phyloP scores from a whole-genome alignment of 169 alveolate genomes.

The Cryptosporidium andersoni region DNA sequence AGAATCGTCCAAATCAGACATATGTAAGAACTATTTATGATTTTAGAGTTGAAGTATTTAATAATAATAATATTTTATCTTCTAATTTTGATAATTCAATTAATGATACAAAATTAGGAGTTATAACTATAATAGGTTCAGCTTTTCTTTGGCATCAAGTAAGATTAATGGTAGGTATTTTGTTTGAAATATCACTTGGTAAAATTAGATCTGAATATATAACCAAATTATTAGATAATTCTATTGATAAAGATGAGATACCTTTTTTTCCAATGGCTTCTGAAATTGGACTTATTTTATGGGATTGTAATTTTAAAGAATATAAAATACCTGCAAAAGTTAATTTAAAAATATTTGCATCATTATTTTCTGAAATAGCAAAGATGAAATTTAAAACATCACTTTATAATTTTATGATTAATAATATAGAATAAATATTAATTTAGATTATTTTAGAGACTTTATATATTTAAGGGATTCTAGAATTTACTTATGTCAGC shows the following conservation, averaged over 20 bases:
- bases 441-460: too few species aligned
- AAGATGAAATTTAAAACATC: conserved; percentile 16
- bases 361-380: conserved; percentile 28
- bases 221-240: conserved; percentile 74
- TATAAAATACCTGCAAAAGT: not conserved
- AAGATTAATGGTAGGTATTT: conserved; percentile 83
- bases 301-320: conserved; percentile 83
- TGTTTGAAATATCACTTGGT: conserved; percentile 81
- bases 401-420: conserved; percentile 24
- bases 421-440: too few species aligned
- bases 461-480: too few species aligned
- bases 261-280: conserved; percentile 82
- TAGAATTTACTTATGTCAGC: too few species aligned
- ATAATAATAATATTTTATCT: conserved; percentile 7
- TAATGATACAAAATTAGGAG: conserved; percentile 11
- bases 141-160: conserved; percentile 88
- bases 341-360: not conserved
- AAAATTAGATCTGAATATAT: conserved; percentile 78
- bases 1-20: conserved; percentile 71
- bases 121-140: conserved; percentile 80
- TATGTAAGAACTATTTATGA: conserved; percentile 55
- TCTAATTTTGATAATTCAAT: not conserved
- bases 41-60: conserved; percentile 21
- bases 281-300: conserved; percentile 79
- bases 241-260: conserved; percentile 69